These are phyloP conservation scores for Fusarium miscanthi DNA, from an alignment of 2,329 filamentous ascomycete species.

Conservation along the genomic window DNA sequence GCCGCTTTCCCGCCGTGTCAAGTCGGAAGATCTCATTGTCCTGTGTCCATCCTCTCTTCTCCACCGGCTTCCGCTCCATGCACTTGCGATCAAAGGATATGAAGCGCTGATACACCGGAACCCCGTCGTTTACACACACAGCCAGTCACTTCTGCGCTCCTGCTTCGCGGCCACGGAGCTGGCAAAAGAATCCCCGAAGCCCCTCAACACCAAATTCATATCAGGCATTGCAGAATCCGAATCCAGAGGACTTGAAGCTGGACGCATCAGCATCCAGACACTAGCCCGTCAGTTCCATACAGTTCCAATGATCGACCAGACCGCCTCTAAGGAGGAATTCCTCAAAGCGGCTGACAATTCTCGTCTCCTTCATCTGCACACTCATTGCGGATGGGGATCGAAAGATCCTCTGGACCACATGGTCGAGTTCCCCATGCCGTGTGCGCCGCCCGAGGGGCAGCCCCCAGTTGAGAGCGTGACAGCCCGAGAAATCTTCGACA, in stretches of 20 bases:
- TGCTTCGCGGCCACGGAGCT: background rate
- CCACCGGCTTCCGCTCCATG: background rate
- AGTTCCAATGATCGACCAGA: background rate
- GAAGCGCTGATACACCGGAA: background rate
- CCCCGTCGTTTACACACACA: background rate
- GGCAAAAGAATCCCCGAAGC: rapidly evolving
- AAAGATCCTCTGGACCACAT: background rate
- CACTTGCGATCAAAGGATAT: background rate
- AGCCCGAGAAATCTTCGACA: background rate
- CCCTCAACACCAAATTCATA: background rate
- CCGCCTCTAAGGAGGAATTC: background rate
- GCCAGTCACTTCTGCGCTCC: background rate
- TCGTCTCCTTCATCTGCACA: background rate
- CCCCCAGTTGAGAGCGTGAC: background rate
- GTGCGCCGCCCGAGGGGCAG: background rate
- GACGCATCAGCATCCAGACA: background rate
- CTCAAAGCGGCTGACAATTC: rapidly evolving
- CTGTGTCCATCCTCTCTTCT: background rate
- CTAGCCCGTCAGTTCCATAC: background rate
- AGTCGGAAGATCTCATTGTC: background rate
- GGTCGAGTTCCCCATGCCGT: background rate
- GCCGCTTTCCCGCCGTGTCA: background rate
- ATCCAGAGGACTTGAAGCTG: background rate
- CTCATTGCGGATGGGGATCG: background rate
- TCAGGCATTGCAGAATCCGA: background rate